Percentiles rank a stretch among this genome's conserved stretches.
Conservation (phyloP, 2,329 filamentous ascomycete species). For the Cladosporium phlei region DNA sequence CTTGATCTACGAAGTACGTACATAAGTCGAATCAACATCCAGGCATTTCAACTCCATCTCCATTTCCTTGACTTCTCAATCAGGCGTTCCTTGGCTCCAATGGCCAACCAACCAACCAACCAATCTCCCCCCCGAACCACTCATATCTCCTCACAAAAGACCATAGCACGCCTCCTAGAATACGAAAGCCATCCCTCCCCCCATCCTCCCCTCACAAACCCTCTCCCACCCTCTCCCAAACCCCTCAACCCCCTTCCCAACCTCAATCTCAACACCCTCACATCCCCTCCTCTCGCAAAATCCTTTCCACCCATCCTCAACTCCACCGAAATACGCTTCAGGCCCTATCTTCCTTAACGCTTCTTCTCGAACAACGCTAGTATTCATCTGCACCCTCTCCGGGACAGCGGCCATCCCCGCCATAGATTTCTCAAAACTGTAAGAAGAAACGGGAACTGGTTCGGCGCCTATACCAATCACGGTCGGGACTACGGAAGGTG, state of each 20-base stretch:
- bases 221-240: neutral
- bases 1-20: no score
- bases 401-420: slow-evolving; percentile 1
- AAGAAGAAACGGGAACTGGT: slow-evolving; percentile 6
- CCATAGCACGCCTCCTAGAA: no score
- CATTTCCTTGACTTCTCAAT: no score
- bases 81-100: no score
- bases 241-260: neutral
- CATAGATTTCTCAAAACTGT: neutral
- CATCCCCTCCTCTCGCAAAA: slow-evolving; percentile 8
- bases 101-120: no score
- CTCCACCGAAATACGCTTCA: slow-evolving; percentile 13
- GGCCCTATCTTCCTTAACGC: slow-evolving; percentile 11
- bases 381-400: slow-evolving; percentile 20
- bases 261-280: neutral
- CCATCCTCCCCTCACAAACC: neutral
- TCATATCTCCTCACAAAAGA: no score
- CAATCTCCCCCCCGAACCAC: no score
- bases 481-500: neutral
- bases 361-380: slow-evolving; percentile 15
- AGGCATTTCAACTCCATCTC: no score
- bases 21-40: no score
- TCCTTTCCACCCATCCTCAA: slow-evolving; percentile 11
- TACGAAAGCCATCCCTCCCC: neutral
- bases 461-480: slow-evolving; percentile 17